Evolutionary conservation across 2,329 filamentous ascomycete genomes (phyloP), one percentile per base, ranked within the genome.

Genomic region (Ilyonectria robusta): DNA sequence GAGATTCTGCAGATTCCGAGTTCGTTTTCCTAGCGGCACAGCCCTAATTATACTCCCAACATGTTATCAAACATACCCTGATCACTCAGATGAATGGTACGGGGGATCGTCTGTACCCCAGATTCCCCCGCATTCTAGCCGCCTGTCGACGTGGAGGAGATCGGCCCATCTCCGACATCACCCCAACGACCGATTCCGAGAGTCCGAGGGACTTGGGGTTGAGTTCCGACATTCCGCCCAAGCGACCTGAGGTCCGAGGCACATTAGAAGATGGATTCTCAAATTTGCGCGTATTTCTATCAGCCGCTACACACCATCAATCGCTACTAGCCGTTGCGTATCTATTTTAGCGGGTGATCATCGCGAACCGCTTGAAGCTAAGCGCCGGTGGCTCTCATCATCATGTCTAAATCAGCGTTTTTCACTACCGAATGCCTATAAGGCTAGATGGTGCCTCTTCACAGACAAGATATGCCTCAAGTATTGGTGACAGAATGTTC

Each of bases 111-210:
- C 40, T 31, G n/a, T 57, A 60, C 56, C 57, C 57, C 62, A 51
- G 62, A 60, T 65, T 50, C 26, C 56, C 62, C 62, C 62, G 62
- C 62, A 65, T 26, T 33, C 21, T 4, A 7, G 15, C 19, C 17
- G 19, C 23, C 31, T 5, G 19, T 19, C 4, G 17, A 31, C 6
- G 35, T 44, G 35, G 35, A 50, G 23, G 26, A 60, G 57, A 60
- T 65, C 62, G 56, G 23, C 13, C 15, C 44, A 51, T 48, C 26
- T n/a, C 26, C 47, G 47, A 33, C 19, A 33, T 51, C 47, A 51
- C 26, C 26, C 4, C 26, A 33, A 50, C 26, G 9, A n/a, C 15
- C 23, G 19, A 33, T 51, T 51, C 47, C 47, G 26, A 33, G 26
- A 33, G n/a, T 33, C 47, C 47, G 47, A 31, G 1, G 17, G n/a